These are phyloP conservation scores for Deinandra increscens DNA, from an alignment of 129 eudicot species.

Conservation along the genomic window DNA sequence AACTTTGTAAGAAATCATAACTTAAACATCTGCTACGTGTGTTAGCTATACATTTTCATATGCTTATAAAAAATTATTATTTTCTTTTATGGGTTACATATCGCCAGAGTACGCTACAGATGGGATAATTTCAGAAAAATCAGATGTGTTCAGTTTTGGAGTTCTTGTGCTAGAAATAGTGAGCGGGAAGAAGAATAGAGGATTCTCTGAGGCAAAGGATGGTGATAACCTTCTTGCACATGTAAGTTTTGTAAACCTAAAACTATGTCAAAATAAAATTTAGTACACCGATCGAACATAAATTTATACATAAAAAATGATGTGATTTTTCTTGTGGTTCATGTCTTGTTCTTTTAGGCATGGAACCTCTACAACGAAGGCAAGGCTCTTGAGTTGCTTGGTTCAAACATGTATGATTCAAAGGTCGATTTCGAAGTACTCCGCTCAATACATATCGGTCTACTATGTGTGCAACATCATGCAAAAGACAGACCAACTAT, in stretches of 20 bases:
- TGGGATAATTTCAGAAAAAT: slow-evolving; percentile 31
- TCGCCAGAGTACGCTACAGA: slow-evolving; percentile 31
- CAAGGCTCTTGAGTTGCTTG: slow-evolving; percentile 21
- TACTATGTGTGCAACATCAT: slow-evolving; percentile 35
- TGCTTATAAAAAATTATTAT: not conserved
- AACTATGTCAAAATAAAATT: no score
- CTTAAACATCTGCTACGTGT: no score
- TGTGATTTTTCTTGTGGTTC: no score
- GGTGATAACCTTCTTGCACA: slow-evolving; percentile 34
- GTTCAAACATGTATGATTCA: not conserved
- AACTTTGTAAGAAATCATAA: slow-evolving; percentile 39
- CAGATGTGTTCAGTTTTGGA: slow-evolving; percentile 37
- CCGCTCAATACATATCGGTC: slow-evolving; percentile 28
- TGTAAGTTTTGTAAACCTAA: no score
- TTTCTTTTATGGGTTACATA: slow-evolving; percentile 30
- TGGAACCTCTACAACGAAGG: slow-evolving; percentile 34
- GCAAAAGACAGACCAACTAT: slow-evolving; percentile 39
- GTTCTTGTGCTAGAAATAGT: slow-evolving; percentile 38
- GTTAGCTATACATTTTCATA: no score
- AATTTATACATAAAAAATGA: no score
- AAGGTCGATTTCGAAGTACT: slow-evolving; percentile 19
- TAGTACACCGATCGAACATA: no score
- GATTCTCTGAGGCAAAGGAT: slow-evolving; percentile 16
- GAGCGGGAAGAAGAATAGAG: slow-evolving; percentile 32
- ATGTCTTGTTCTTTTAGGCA: no score